A percentile compares a stretch with the other conserved stretches of the same genome.
These are phyloP conservation scores for Ascomycota sp. DNA, from an alignment of 2,329 filamentous ascomycete species.

Conservation along the genomic window DNA sequence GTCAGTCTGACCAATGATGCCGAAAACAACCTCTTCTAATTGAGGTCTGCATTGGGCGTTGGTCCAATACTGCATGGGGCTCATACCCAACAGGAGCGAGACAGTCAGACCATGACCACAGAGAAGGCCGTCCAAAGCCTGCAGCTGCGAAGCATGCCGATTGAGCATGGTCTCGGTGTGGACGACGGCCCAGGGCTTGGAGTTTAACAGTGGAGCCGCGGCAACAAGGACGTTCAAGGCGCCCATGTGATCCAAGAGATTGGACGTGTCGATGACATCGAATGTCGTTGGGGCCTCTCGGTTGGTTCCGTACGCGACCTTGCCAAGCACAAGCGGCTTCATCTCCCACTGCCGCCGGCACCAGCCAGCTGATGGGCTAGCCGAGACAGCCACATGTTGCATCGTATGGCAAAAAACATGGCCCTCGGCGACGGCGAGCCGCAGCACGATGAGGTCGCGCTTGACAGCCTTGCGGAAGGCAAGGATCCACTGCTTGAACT, in stretches of 20 bases:
- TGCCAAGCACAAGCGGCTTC: constrained; percentile 20
- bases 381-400: constrained; percentile 15
- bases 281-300: constrained; percentile 21
- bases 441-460: constrained; percentile 14
- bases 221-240: constrained; percentile 19
- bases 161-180: constrained; percentile 25
- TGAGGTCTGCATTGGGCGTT: constrained; percentile 21
- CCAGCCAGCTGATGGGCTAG: constrained; percentile 14
- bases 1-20: constrained; percentile 2
- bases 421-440: constrained; percentile 26
- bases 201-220: constrained; percentile 23
- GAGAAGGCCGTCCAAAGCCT: constrained; percentile 20
- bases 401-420: constrained; percentile 31
- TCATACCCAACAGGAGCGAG: constrained; percentile 28
- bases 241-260: constrained; percentile 19
- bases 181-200: constrained; percentile 21
- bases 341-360: constrained; percentile 21
- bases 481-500: constrained; percentile 25
- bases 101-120: constrained; percentile 24
- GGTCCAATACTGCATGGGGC: constrained; percentile 27
- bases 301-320: constrained; percentile 15
- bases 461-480: constrained; percentile 15
- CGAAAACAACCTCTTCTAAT: constrained; percentile 17
- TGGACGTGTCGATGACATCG: constrained; percentile 34
- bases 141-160: constrained; percentile 6